Evolutionary conservation across 768 basidiomycete species (phyloP).

Genomic region (Leccinum truebloodii): DNA sequence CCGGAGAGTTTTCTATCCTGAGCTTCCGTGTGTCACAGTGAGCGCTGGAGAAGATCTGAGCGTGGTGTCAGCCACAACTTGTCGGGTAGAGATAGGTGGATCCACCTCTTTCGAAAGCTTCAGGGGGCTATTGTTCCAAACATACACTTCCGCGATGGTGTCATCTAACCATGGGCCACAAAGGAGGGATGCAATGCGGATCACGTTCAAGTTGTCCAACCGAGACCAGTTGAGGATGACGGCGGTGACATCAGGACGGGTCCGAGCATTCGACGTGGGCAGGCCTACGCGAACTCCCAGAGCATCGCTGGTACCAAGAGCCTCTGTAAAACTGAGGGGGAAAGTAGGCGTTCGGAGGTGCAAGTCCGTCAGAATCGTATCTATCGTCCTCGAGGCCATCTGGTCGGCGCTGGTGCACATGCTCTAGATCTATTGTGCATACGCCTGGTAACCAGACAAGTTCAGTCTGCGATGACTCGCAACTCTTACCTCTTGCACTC

Average conservation of each 20-base stretch:
- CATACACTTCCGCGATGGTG: slow-evolving; percentile 46
- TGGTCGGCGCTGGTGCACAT: not conserved
- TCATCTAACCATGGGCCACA: slow-evolving; percentile 48
- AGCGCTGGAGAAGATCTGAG: slow-evolving; percentile 43
- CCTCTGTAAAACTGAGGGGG: slow-evolving; percentile 19
- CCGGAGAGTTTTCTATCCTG: slow-evolving; percentile 54
- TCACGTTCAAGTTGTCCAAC: slow-evolving; percentile 61
- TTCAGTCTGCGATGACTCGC: slow-evolving; percentile 3
- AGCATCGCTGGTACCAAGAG: not conserved
- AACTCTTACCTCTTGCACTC: not conserved
- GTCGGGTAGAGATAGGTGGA: not conserved
- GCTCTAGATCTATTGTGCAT: slow-evolving; percentile 7
- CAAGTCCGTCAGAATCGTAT: slow-evolving; percentile 15
- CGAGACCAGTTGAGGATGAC: slow-evolving; percentile 71
- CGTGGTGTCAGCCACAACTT: not conserved
- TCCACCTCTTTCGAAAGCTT: slow-evolving; percentile 44
- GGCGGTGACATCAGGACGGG: slow-evolving; percentile 49
- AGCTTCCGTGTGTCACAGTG: slow-evolving; percentile 47
- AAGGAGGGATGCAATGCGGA: slow-evolving; percentile 51
- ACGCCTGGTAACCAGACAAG: not conserved
- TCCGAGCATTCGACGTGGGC: not conserved
- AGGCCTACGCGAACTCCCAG: slow-evolving; percentile 18
- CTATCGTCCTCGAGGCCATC: slow-evolving; percentile 1
- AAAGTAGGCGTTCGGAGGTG: slow-evolving; percentile 16
- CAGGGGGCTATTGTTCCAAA: slow-evolving; percentile 66